Evolutionary conservation across 1,284 basidiomycete genomes (phyloP).

Genomic region (Ceratobasidium sp.): DNA sequence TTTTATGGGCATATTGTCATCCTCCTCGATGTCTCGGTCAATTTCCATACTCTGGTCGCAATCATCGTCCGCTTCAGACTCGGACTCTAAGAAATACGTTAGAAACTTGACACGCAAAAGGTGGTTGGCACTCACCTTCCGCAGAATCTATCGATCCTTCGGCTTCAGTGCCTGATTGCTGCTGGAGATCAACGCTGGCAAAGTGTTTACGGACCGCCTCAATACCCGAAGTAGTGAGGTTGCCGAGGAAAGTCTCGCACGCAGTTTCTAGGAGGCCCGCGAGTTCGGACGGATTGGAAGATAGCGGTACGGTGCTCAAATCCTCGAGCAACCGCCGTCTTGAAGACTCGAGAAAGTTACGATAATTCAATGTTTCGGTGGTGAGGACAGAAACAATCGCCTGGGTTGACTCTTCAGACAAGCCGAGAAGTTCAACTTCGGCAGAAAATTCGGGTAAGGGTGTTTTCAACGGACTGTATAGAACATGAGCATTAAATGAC

Average conservation of each 20-base stretch:
- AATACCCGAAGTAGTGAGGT: neutral
- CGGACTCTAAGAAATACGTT: neutral
- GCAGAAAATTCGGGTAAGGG: neutral
- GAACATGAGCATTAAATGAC: neutral
- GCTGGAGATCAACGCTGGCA: neutral
- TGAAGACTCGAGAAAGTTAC: neutral
- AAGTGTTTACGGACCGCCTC: neutral
- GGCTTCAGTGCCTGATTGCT: too few species aligned
- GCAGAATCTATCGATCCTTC: neutral
- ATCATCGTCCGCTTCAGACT: neutral
- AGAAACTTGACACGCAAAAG: neutral
- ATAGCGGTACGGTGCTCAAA: neutral
- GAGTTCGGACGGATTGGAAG: neutral
- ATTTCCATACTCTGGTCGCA: neutral
- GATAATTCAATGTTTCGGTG: neutral
- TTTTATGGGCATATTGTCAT: slow-evolving; percentile 21
- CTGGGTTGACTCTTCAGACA: neutral
- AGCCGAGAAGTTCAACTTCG: neutral
- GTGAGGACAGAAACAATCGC: neutral
- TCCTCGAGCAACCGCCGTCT: neutral
- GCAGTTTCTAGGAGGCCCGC: neutral
- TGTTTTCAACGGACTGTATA: neutral
- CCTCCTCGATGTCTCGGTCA: neutral
- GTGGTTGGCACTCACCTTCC: neutral
- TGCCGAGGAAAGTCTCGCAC: neutral